These are phyloP conservation scores for Helichrysum umbraculigerum DNA, from an alignment of 129 eudicot genomes.

Conservation along the genomic window DNA sequence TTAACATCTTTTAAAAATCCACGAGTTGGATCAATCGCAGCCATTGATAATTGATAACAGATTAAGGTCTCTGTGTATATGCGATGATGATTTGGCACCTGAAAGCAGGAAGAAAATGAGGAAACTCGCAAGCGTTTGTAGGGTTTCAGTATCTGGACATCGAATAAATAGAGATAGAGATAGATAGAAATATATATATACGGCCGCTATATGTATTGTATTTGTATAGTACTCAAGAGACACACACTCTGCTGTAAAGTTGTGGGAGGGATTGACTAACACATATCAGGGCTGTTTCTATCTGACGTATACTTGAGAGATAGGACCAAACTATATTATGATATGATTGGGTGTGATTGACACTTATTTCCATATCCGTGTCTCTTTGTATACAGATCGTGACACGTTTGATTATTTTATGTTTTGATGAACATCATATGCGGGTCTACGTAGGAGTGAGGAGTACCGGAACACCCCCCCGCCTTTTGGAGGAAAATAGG, in stretches of 20 bases:
- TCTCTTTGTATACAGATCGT: neutral
- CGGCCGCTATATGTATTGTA: constrained; percentile 22
- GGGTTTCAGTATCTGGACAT: constrained; percentile 24
- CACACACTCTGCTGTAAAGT: neutral
- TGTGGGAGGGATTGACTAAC: neutral
- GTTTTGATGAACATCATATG: neutral
- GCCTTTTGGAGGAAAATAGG: neutral
- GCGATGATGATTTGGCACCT: constrained; percentile 7
- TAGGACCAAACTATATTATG: neutral
- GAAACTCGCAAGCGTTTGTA: constrained; percentile 34
- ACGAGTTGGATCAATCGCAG: constrained; percentile 63
- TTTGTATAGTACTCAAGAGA: constrained; percentile 3
- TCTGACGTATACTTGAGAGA: constrained; percentile 18
- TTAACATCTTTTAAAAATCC: constrained; percentile 75
- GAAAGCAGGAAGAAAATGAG: constrained; percentile 18
- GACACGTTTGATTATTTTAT: constrained; percentile 2
- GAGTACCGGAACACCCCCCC: neutral
- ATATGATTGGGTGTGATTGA: constrained; percentile 32
- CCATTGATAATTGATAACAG: constrained; percentile 37
- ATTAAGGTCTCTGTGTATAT: neutral
- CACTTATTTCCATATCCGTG: constrained; percentile 18
- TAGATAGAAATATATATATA: constrained; percentile 7
- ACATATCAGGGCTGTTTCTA: no score
- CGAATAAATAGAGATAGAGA: neutral
- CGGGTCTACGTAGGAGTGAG: neutral